These are phyloP conservation scores for Tetratostichococcus sp. DNA, from an alignment of 139 green algal genomes.

Conservation along the genomic window DNA sequence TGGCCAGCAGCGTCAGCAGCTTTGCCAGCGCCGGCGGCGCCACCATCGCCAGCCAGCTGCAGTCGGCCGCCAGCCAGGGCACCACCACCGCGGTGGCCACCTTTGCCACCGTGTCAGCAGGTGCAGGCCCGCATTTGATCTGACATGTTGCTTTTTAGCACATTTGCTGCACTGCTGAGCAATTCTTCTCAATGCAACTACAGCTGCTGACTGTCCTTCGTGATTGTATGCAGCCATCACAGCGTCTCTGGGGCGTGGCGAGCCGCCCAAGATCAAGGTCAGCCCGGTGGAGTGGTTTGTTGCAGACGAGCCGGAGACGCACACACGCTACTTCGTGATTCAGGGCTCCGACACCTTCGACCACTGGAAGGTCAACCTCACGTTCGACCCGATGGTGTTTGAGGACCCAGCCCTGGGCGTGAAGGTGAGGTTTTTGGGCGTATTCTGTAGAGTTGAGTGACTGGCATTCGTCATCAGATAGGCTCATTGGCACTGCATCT, in stretches of 20 bases:
- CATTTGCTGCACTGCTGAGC: background rate
- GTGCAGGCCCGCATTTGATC: background rate
- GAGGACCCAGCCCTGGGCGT: slow-evolving; percentile 78
- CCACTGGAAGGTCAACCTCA: slow-evolving; percentile 80
- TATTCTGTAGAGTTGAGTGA: too few species aligned
- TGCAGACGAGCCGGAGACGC: slow-evolving; percentile 55
- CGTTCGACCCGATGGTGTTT: slow-evolving; percentile 94
- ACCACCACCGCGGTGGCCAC: slow-evolving; percentile 37
- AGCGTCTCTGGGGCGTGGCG: background rate
- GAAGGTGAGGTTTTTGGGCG: slow-evolving; percentile 38
- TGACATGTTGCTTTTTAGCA: background rate
- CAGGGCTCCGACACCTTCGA: slow-evolving; percentile 83
- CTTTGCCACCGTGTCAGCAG: slow-evolving; percentile 36
- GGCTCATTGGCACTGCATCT: too few species aligned
- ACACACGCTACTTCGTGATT: slow-evolving; percentile 71
- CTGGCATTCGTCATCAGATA: too few species aligned
- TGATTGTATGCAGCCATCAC: background rate
- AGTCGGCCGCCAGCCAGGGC: slow-evolving; percentile 37
- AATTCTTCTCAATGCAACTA: too few species aligned
- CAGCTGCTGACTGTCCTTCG: too few species aligned
- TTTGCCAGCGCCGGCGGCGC: slow-evolving; percentile 17
- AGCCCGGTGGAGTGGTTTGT: slow-evolving; percentile 66
- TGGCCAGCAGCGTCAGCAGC: slow-evolving; percentile 24
- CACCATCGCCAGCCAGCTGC: slow-evolving; percentile 37
- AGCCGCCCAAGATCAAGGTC: background rate